Conservation (phyloP, 2,329 filamentous ascomycete species). For the Hypoxylon sp. region DNA sequence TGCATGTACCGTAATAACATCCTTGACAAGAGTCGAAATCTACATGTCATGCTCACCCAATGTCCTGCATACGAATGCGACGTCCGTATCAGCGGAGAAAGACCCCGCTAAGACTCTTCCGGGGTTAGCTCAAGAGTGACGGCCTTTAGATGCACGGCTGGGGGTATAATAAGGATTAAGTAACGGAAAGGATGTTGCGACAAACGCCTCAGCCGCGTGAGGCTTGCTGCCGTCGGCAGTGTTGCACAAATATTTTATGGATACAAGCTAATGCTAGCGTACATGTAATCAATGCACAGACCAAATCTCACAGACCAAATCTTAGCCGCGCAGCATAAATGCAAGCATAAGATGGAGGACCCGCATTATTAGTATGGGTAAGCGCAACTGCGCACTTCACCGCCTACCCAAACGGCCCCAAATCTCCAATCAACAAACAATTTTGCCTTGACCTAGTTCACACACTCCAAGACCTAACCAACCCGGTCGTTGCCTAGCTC, state of each 20-base stretch:
- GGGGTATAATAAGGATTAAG: conserved; percentile 4
- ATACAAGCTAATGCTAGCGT: conserved; percentile 5
- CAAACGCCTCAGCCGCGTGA: conserved; percentile 45
- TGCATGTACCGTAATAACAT: conserved; percentile 25
- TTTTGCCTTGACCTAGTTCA: conserved; percentile 31
- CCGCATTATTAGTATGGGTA: conserved; percentile 14
- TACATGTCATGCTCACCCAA: conserved; percentile 28
- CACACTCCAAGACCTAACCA: conserved; percentile 10
- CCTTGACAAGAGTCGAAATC: conserved; percentile 25
- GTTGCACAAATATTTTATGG: conserved; percentile 23
- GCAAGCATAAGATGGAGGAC: not conserved
- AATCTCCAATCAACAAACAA: conserved; percentile 24
- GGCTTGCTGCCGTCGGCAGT: conserved; percentile 29
- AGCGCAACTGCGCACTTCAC: conserved; percentile 25
- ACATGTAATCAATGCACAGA: conserved; percentile 14
- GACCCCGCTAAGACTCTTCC: conserved; percentile 29
- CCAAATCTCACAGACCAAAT: conserved; percentile 15
- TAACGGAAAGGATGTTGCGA: conserved; percentile 37
- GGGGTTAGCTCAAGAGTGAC: conserved; percentile 14
- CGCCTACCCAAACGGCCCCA: conserved; percentile 41
- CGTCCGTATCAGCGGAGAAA: conserved; percentile 40
- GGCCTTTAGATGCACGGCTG: conserved; percentile 23
- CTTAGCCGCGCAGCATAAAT: conserved; percentile 32
- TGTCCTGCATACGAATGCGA: conserved; percentile 42
- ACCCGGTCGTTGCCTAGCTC: conserved; percentile 29